Base-by-base conservation (phyloP, 2,329 filamentous ascomycete genomes). In the Ceratocystis eucalypticola region DNA sequence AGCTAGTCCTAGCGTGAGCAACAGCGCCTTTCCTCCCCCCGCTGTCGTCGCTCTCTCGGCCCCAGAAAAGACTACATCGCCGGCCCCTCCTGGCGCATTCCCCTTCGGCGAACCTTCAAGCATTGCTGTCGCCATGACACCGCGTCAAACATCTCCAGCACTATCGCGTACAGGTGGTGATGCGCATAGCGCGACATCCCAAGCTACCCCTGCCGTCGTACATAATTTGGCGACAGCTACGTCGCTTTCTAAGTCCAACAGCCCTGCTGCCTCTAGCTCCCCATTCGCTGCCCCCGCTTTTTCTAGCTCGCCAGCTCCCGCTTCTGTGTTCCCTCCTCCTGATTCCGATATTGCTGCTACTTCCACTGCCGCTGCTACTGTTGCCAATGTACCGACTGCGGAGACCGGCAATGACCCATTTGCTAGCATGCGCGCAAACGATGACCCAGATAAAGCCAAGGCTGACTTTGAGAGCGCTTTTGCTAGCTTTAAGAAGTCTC, bases 401-500 rank as follows among this genome's bases (percentile, higher is more conserved):
- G 48, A 55, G 1, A 25, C 30, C 55, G 50, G 22, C 25, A 50
- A 25, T 33, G 65, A 67, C 7, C 65, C 68, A 6, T 61, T 66
- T 46, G 28, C 65, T 6, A 55, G 12, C 7, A 64, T 61, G 64
- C 66, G 87, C 87, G 76, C 75, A 5, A 76, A 77, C 33, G 74
- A 80, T 68, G 80, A 83, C 66, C 77, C 82, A 67, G 79, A 78
- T 65, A 85, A 84, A 75, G 83, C 85, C 50, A 91, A 91, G 76
- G 86, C 89, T 62, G 90, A 94, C 71, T 94, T 95, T 70, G 90
- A 95, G 72, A 86, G 87, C 68, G 90, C 90, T 1, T 95, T 95
- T 77, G 88, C 88, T 55, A 87, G 86, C 66, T 93, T 94, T 71
- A 79, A 80, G 65, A 80, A 77, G 61, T 76, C 79, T 61, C 80